A percentile compares a stretch with the other conserved stretches of the same genome.
Conservation (phyloP, 768 basidiomycete species). For the Pisolithus marmoratus region DNA sequence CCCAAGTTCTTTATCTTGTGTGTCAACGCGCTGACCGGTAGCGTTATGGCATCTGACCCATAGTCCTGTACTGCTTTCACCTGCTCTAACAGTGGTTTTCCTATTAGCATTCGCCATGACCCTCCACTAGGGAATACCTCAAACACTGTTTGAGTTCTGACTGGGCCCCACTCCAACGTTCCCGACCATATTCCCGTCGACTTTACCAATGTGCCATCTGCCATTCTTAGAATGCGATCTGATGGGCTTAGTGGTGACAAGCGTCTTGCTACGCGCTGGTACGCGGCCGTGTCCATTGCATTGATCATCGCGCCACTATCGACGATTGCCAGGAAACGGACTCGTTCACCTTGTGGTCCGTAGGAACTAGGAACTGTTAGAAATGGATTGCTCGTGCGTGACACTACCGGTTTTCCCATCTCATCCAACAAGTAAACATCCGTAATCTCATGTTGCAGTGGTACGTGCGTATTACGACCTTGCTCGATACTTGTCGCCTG, state of each 20-base stretch:
- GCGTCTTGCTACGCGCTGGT: background rate
- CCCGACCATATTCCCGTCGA: background rate
- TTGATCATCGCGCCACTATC: constrained; percentile 16
- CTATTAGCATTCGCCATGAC: constrained; percentile 11
- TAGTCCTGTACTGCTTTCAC: constrained; percentile 14
- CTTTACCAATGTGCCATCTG: background rate
- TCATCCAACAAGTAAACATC: constrained; percentile 1
- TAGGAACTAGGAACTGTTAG: background rate
- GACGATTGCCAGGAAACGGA: constrained; percentile 1
- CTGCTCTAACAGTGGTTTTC: constrained; percentile 13
- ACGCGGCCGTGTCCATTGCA: constrained; percentile 8
- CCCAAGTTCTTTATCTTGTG: background rate
- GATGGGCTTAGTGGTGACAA: background rate
- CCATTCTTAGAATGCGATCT: background rate
- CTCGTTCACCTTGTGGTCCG: constrained; percentile 11
- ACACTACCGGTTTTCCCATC: background rate
- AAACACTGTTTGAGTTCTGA: constrained; percentile 3
- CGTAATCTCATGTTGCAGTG: background rate
- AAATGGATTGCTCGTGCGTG: background rate
- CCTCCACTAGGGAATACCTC: constrained; percentile 21
- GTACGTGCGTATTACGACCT: too few species aligned
- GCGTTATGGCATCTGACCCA: background rate
- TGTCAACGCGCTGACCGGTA: background rate
- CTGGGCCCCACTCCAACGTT: constrained; percentile 8
- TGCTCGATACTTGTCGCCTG: too few species aligned